Evolutionary conservation across 305 asterid species (phyloP).

Genomic region (Salvia sclarea): DNA sequence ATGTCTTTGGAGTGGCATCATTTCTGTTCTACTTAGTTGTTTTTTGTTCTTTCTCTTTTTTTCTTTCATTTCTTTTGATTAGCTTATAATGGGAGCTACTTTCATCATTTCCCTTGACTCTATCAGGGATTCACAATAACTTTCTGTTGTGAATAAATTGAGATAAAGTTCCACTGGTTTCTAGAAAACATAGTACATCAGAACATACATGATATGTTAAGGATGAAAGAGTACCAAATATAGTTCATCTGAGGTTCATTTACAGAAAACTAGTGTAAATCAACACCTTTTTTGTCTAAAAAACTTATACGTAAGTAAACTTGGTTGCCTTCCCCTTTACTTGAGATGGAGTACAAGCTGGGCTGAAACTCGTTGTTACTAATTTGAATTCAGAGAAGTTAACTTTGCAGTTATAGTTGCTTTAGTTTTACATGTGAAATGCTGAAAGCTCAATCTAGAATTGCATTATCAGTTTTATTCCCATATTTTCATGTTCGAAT

Average conservation of each 20-base stretch:
- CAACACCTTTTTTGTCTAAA: neutral
- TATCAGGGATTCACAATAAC: neutral
- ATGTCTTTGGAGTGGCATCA: slow-evolving; percentile 18
- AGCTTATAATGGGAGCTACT: neutral
- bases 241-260: too few relatives aligned
- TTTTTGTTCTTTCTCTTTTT: neutral
- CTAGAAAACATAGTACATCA: neutral
- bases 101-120: neutral
- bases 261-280: neutral
- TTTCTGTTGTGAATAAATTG: neutral
- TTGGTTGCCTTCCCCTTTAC: neutral
- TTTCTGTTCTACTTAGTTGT: neutral
- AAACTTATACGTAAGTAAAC: neutral
- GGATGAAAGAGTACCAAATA: too few relatives aligned
- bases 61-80: neutral
- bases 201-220: neutral
- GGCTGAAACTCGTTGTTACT: neutral
- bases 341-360: neutral
- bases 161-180: neutral
- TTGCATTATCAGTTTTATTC: neutral
- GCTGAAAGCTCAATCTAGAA: slow-evolving; percentile 10
- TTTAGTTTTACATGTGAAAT: neutral
- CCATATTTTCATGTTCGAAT: neutral
- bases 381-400: neutral
- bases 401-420: neutral